phyloP scores from a whole-genome alignment of 2,329 filamentous ascomycete genomes.

The Botrytis byssoidea region DNA sequence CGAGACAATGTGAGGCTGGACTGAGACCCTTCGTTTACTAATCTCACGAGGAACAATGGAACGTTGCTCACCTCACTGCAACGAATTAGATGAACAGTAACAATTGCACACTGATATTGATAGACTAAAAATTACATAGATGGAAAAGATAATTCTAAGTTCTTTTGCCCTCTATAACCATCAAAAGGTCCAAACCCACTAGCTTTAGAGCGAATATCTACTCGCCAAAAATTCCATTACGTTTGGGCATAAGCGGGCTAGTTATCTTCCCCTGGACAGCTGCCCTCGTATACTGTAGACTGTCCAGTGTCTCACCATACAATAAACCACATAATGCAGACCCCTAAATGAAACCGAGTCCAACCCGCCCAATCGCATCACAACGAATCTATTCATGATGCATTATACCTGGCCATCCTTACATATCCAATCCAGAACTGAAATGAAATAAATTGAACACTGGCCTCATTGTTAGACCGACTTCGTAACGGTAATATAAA shows the following conservation, averaged over 20 bases:
- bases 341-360: too few relatives aligned
- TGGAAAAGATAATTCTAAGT: not conserved
- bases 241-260: not conserved
- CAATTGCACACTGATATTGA: not conserved
- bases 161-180: not conserved
- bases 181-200: not conserved
- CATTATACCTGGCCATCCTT: not conserved
- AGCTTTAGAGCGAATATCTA: not conserved
- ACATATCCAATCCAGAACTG: not conserved
- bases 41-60: not conserved
- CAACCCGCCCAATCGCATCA: not conserved
- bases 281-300: not conserved
- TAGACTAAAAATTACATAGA: not conserved
- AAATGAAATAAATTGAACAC: not conserved
- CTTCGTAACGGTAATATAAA: conserved; percentile 5
- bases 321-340: not conserved
- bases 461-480: not conserved
- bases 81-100: not conserved
- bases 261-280: not conserved
- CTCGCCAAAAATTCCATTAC: too few relatives aligned
- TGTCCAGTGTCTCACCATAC: not conserved
- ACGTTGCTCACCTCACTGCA: not conserved
- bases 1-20: not conserved
- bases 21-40: not conserved
- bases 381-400: not conserved